Evolutionary conservation across 108 stramenopile genomes (phyloP), one percentile per base, ranked within the genome.

Genomic region (Skeletonema costatum): DNA sequence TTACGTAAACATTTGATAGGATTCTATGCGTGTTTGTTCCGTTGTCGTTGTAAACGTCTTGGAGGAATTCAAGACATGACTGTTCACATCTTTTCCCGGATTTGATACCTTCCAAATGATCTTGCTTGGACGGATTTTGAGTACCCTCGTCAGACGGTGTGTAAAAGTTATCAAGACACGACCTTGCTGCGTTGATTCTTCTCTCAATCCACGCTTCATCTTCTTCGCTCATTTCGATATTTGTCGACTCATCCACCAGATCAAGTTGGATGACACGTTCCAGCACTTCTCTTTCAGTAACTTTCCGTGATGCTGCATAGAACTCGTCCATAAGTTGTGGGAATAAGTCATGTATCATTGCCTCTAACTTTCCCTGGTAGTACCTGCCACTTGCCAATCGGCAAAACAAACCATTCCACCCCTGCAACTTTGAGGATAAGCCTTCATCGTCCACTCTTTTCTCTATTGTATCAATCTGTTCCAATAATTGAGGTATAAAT

Each of bases 1-100:
- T 77, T 46, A 77, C 39, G 42, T 64, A 77, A 0, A 77, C 76
- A 58, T 77, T 77, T 25, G 29, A n/a, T 17, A 77, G 60, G 31
- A 70, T 31, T 51, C 11, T 77, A 30, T 56, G 33, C 10, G 42
- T 63, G 36, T n/a, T 63, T 25, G 16, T 70, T 5, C 53, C 53
- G 21, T 32, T 60, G 50, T 41, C 58, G 33, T 62, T 32, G 8
- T 33, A 56, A 35, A 30, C 38, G 7, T 65, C 29, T 11, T 32
- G 39, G 13, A 71, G 44, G 32, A 68, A 78, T 9, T 29, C 32
- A 17, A 77, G 14, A 33, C 76, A 77, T 19, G 68, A 77, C 42
- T 62, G 17, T 70, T 77, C 76, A 30, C 53, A 38, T 46, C 21
- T 48, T 25, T 39, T 69, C 59, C 76, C 76, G 6, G 76, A 77